phyloP scores from a whole-genome alignment of 805 yeast species.

The Saccharomycopsis microspora region DNA sequence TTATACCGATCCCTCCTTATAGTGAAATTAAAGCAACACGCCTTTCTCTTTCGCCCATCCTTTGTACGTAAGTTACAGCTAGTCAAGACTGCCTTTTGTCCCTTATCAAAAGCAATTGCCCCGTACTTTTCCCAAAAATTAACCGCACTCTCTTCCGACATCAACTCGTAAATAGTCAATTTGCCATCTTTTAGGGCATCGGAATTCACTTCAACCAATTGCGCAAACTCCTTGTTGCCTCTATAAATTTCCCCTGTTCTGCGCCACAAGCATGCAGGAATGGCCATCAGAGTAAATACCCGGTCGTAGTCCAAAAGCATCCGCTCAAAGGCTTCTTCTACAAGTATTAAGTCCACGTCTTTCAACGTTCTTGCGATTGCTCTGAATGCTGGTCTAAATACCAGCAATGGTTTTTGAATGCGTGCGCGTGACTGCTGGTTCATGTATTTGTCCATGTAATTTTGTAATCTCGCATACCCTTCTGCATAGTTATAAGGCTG shows the following conservation, averaged over 20 bases:
- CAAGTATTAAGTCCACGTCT: constrained; percentile 83
- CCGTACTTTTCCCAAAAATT: constrained; percentile 98
- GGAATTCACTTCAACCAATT: constrained; percentile 77
- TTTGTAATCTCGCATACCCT: constrained; percentile 83
- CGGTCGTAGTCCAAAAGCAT: constrained; percentile 89
- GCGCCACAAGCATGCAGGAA: constrained; percentile 95
- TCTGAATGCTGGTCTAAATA: constrained; percentile 85
- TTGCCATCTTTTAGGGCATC: constrained; percentile 90
- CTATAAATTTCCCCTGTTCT: constrained; percentile 93
- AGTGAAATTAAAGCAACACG: constrained; percentile 91
- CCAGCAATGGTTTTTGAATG: constrained; percentile 72
- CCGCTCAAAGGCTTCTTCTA: constrained; percentile 89
- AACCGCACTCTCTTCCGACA: constrained; percentile 94
- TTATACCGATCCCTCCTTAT: constrained; percentile 87
- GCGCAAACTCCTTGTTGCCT: constrained; percentile 94
- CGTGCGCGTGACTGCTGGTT: constrained; percentile 71
- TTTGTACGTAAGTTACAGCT: constrained; percentile 79
- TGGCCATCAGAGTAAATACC: constrained; percentile 94
- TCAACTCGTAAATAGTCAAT: constrained; percentile 81
- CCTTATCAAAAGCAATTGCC: constrained; percentile 89
- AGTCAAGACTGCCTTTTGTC: constrained; percentile 89
- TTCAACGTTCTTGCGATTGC: constrained; percentile 85
- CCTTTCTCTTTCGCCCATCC: constrained; percentile 68
- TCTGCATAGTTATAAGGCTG: constrained; percentile 91
- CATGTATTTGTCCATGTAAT: constrained; percentile 91